These are phyloP conservation scores for Hordeum pubiflorum DNA, from an alignment of 202 grass and related monocot species.

Conservation along the genomic window DNA sequence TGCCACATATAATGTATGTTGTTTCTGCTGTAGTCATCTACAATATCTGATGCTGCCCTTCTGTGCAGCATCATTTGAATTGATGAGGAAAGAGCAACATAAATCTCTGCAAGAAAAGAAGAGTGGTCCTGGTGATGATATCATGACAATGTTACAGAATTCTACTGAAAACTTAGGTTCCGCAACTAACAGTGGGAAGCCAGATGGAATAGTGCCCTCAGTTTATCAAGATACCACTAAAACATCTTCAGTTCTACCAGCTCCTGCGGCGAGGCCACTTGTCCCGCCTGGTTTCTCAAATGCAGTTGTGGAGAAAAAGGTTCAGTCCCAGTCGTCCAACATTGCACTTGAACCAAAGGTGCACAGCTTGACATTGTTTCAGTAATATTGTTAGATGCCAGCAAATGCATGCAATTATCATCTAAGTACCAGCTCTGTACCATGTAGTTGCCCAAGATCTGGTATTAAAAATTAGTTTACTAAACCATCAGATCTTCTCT, in stretches of 20 bases:
- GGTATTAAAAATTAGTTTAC: neutral
- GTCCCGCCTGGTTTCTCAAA: constrained; percentile 89
- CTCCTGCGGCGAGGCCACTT: constrained; percentile 56
- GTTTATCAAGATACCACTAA: constrained; percentile 40
- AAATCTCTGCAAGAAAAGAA: constrained; percentile 84
- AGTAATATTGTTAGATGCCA: constrained; percentile 6
- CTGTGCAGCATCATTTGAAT: constrained; percentile 83
- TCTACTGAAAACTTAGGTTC: constrained; percentile 32
- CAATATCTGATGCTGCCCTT: constrained; percentile 2
- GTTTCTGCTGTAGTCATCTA: neutral
- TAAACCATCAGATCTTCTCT: neutral
- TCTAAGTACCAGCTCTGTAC: neutral
- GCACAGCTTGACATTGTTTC: constrained; percentile 10
- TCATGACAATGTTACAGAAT: constrained; percentile 58
- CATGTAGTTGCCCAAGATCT: neutral
- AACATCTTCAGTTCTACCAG: constrained; percentile 33
- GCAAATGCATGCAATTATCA: neutral
- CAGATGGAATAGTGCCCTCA: constrained; percentile 40
- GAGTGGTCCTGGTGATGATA: constrained; percentile 40
- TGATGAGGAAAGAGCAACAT: constrained; percentile 98
- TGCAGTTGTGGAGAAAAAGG: constrained; percentile 57
- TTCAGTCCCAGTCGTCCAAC: constrained; percentile 45
- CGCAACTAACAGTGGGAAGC: constrained; percentile 43
- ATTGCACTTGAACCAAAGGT: constrained; percentile 64
- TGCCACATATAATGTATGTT: neutral